Conservation (phyloP, 176 grass and related monocot genomes). For the Raddia distichophylla region DNA sequence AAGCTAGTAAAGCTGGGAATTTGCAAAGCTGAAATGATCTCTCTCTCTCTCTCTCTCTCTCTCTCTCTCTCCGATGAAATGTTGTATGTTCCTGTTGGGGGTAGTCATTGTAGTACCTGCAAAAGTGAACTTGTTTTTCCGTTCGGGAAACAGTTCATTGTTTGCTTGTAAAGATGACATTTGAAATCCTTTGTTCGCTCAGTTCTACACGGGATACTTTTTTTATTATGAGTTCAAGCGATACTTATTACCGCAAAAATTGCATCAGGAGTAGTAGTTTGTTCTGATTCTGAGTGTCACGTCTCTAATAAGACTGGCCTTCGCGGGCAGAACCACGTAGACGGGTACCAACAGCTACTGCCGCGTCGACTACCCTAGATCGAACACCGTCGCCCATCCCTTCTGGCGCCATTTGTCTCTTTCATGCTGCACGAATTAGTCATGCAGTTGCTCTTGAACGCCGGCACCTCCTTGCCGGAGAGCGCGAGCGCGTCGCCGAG, state of each 20-base stretch:
- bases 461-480: neutral
- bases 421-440: neutral
- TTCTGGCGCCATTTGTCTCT: neutral
- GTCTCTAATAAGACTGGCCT: neutral
- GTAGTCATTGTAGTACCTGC: conserved; percentile 17
- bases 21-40: neutral
- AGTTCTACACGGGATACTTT: no score
- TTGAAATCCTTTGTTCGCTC: no score
- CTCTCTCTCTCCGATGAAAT: neutral
- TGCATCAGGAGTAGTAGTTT: no score
- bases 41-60: neutral
- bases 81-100: neutral
- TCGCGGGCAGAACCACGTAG: neutral
- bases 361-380: neutral
- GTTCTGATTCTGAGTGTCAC: no score
- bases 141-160: no score
- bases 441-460: neutral
- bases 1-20: neutral
- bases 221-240: no score
- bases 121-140: neutral
- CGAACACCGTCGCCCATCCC: neutral
- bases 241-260: no score
- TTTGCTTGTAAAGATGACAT: no score
- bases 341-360: neutral
- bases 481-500: conserved; percentile 4